A percentile compares a stretch with the other conserved stretches of the same genome.
These are phyloP conservation scores for Lentinula sp. DNA, from an alignment of 768 basidiomycete genomes.

Conservation along the genomic window DNA sequence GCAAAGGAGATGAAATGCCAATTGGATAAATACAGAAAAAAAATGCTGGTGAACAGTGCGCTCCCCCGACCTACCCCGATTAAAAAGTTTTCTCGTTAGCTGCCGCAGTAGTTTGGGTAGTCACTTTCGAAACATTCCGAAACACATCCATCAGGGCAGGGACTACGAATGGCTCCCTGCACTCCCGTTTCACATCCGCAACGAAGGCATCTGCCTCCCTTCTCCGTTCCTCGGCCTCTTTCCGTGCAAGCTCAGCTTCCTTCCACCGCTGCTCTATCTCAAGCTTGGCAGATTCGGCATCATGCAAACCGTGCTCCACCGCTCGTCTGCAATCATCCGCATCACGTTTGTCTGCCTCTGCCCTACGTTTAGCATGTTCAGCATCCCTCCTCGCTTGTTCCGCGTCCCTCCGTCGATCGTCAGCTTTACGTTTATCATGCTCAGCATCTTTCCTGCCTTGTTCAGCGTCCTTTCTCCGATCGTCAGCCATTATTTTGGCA, in stretches of 20 bases:
- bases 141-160: constrained; percentile 6
- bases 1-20: no score
- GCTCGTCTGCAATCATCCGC: not conserved
- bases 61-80: not conserved
- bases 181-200: not conserved
- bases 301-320: not conserved
- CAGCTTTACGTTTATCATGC: not conserved
- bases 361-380: not conserved
- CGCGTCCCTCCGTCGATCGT: not conserved
- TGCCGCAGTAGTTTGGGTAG: not conserved
- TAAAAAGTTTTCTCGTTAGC: not conserved
- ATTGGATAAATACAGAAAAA: no score
- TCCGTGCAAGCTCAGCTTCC: not conserved
- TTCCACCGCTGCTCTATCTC: not conserved
- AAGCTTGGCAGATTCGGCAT: no score
- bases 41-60: not conserved
- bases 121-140: not conserved
- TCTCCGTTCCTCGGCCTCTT: not conserved
- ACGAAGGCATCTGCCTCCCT: not conserved
- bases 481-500: not conserved
- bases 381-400: not conserved
- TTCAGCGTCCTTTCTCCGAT: not conserved
- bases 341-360: not conserved
- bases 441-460: not conserved
- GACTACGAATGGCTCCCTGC: constrained; percentile 2